Base-by-base conservation (phyloP, 202 grass and related monocot genomes). In the Setaria viridis region DNA sequence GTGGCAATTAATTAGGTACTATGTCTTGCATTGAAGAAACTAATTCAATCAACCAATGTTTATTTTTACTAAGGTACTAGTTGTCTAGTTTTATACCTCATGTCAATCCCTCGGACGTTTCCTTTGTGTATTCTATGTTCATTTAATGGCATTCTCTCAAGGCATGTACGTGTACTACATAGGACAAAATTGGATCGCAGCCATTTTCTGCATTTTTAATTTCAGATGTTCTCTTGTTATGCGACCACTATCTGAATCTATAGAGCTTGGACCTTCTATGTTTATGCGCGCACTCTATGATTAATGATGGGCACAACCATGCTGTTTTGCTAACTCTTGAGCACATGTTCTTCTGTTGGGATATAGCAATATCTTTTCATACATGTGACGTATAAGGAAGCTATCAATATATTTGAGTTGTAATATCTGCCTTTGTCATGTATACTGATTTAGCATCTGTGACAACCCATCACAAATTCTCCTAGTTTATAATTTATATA, bases 21-120 rank as follows among this genome's bases (percentile, higher is more conserved):
- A 19, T 50, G 60, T 30, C 54, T 72, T 41, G 16, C 50, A 73
- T 56, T 82, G 19, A 66, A 73, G 47, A 73, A 80, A 80, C 47
- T 29, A 67, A 63, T 62, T 37, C 57, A 59, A 84, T 20, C 3
- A n/a, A 68, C 53, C 2, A 75, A 30, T 79, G 9, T 80, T 49
- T 80, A 67, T 59, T 35, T 74, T 83, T 80, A 65, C 58, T 48
- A 39, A 84, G 47, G 53, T 51, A 60, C 29, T 87, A 21, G 48
- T 67, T 71, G 25, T 74, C 29, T 87, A 21, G 48, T 67, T 71
- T 25, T 74, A 8, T 72, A 80, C 67, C 25, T 9, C 13, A 13
- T 50, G 41, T 45, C 16, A 60, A 42, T 30, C n/a, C 25, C 13
- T 45, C 6, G 30, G 62, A 14, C 21, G 72, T 86, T 21, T 54